phyloP scores from a whole-genome alignment of 2,329 filamentous ascomycete genomes.

The Sporothrix brunneoviolacea region DNA sequence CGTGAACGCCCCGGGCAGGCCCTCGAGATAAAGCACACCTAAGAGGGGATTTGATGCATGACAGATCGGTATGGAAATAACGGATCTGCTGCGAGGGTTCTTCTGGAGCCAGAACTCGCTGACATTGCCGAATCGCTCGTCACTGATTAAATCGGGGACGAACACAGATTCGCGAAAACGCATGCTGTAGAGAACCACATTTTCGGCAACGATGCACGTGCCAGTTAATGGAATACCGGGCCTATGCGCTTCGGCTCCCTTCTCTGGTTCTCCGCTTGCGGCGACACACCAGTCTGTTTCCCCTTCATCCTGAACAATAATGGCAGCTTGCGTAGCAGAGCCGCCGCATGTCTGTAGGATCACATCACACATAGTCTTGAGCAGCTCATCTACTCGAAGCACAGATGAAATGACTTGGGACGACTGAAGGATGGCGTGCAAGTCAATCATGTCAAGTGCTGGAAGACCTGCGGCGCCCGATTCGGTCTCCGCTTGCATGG shows the following conservation, averaged over 20 bases:
- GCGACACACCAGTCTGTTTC: slow-evolving; percentile 63
- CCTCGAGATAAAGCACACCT: slow-evolving; percentile 70
- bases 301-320: slow-evolving; percentile 64
- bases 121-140: slow-evolving; percentile 74
- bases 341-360: slow-evolving; percentile 71
- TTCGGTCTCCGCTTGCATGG: slow-evolving; percentile 48
- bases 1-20: slow-evolving; percentile 68
- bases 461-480: slow-evolving; percentile 52
- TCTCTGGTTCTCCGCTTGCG: slow-evolving; percentile 65
- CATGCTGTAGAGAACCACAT: slow-evolving; percentile 69
- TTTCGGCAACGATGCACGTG: slow-evolving; percentile 65
- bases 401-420: slow-evolving; percentile 77
- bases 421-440: slow-evolving; percentile 70
- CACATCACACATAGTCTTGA: slow-evolving; percentile 76
- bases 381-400: slow-evolving; percentile 64
- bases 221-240: slow-evolving; percentile 58
- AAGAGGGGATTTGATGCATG: slow-evolving; percentile 65
- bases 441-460: slow-evolving; percentile 74
- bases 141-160: slow-evolving; percentile 63
- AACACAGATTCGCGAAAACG: slow-evolving; percentile 72
- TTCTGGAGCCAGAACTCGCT: slow-evolving; percentile 60
- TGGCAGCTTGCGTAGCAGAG: slow-evolving; percentile 63
- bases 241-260: slow-evolving; percentile 59
- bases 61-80: slow-evolving; percentile 73
- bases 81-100: slow-evolving; percentile 64